Evolutionary conservation across 331 rosid genomes (phyloP).

Genomic region (Quercus phellos): DNA sequence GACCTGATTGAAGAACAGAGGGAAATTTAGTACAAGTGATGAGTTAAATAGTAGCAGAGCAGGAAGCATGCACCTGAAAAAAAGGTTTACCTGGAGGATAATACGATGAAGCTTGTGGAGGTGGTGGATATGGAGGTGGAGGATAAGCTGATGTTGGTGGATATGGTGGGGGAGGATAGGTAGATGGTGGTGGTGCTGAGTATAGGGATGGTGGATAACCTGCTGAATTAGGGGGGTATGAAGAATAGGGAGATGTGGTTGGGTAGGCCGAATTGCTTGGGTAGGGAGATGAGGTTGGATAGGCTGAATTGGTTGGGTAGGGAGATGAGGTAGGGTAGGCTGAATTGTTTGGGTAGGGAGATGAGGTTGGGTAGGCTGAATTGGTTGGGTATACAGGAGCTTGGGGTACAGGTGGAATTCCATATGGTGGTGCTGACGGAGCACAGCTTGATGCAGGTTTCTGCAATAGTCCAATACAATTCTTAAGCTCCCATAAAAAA

Average conservation of each 20-base stretch:
- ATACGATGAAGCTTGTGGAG: conserved; percentile 30
- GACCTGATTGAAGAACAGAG: conserved; percentile 24
- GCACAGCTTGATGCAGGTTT: conserved; percentile 31
- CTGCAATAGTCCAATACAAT: conserved; percentile 25
- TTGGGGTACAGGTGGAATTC: conserved; percentile 21
- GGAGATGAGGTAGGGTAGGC: conserved; percentile 31
- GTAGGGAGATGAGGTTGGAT: neutral
- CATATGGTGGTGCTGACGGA: conserved; percentile 65
- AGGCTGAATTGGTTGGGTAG: neutral
- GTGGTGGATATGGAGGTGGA: conserved; percentile 31
- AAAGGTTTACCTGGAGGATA: conserved; percentile 33
- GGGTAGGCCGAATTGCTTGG: conserved; percentile 30
- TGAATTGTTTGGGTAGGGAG: conserved; percentile 27
- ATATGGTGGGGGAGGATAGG: conserved; percentile 35
- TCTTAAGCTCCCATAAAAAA: neutral
- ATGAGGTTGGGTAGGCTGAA: conserved; percentile 25
- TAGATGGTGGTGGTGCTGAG: conserved; percentile 22
- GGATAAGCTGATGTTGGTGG: conserved; percentile 27
- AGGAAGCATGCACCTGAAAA: neutral
- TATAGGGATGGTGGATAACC: conserved; percentile 23
- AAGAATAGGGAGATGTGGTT: conserved; percentile 27
- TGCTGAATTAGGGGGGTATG: conserved; percentile 24
- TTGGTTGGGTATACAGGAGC: conserved; percentile 24
- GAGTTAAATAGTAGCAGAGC: neutral
- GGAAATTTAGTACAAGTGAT: neutral